Percentiles rank a stretch among this genome's conserved stretches.
Conservation (phyloP, 768 basidiomycete genomes). For the Lanmaoa rubissima region DNA sequence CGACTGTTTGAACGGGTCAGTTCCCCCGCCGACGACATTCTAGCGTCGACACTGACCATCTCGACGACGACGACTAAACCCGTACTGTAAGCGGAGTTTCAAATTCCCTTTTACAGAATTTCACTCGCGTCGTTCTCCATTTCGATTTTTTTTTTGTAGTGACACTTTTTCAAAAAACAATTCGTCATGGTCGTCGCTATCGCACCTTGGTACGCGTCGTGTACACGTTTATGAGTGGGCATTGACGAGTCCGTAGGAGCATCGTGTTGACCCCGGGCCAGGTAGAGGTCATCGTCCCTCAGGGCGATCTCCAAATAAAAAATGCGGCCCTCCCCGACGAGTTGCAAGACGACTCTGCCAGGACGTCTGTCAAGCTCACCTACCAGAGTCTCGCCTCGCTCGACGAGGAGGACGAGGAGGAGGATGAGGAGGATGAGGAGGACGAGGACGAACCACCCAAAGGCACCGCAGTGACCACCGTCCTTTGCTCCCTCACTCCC, state of each 20-base stretch:
- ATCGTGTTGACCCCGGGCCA: conserved; percentile 56
- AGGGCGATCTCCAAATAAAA: conserved; percentile 73
- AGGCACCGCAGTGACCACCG: conserved; percentile 45
- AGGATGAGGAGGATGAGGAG: conserved; percentile 47
- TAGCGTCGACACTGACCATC: conserved; percentile 48
- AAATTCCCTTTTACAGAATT: conserved; percentile 12
- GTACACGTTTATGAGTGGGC: conserved; percentile 3
- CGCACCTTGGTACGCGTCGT: conserved; percentile 58
- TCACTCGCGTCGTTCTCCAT: neutral
- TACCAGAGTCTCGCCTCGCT: conserved; percentile 41
- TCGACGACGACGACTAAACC: conserved; percentile 14
- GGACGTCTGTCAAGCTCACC: conserved; percentile 67
- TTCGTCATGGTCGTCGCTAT: conserved; percentile 58
- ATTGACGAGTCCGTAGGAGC: conserved; percentile 47
- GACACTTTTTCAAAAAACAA: neutral
- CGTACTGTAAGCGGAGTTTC: conserved; percentile 45
- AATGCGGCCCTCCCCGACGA: conserved; percentile 79
- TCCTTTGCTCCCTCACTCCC: conserved; percentile 78
- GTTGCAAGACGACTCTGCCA: conserved; percentile 55
- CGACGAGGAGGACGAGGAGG: conserved; percentile 41
- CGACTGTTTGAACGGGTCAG: conserved; percentile 53
- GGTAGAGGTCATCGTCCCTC: conserved; percentile 54
- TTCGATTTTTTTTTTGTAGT: neutral
- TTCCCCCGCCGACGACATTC: neutral
- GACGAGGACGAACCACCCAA: conserved; percentile 38